Conservation (phyloP, 192 early-diverging fungal species). For the Endogone sp. region DNA sequence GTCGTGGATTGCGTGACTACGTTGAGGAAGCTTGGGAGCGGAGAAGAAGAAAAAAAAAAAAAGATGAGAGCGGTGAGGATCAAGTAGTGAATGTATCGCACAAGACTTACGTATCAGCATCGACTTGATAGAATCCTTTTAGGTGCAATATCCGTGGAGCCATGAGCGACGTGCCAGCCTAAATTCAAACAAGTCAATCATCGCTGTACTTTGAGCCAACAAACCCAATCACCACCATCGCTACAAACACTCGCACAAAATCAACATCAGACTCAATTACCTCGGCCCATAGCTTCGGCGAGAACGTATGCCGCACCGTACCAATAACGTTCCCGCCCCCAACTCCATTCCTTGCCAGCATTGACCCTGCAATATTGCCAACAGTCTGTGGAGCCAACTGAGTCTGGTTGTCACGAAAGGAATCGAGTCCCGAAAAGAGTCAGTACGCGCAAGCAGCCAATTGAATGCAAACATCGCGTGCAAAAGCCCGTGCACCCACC, state of each 20-base stretch:
- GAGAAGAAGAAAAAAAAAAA: neutral
- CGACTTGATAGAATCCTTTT: neutral
- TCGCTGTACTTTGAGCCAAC: too few species aligned
- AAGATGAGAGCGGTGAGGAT: neutral
- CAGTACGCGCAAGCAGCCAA: neutral
- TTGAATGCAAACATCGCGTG: neutral
- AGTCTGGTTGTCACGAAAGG: slow-evolving; percentile 29
- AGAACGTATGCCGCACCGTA: slow-evolving; percentile 72
- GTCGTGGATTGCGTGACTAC: slow-evolving; percentile 48
- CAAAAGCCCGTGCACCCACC: neutral
- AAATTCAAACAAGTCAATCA: too few species aligned
- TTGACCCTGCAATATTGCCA: slow-evolving; percentile 51
- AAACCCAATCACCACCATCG: too few species aligned
- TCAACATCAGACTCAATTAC: slow-evolving; percentile 30
- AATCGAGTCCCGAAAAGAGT: neutral
- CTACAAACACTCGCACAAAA: neutral
- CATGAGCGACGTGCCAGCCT: neutral
- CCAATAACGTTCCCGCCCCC: slow-evolving; percentile 76
- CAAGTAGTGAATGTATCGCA: neutral
- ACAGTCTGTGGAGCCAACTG: slow-evolving; percentile 48
- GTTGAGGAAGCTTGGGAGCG: slow-evolving; percentile 57
- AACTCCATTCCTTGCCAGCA: slow-evolving; percentile 61
- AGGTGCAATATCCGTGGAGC: neutral
- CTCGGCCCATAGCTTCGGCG: slow-evolving; percentile 68
- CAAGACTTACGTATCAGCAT: slow-evolving; percentile 35